Evolutionary conservation across 106 monocot genomes (phyloP).

Genomic region (Triglochin maritima): DNA sequence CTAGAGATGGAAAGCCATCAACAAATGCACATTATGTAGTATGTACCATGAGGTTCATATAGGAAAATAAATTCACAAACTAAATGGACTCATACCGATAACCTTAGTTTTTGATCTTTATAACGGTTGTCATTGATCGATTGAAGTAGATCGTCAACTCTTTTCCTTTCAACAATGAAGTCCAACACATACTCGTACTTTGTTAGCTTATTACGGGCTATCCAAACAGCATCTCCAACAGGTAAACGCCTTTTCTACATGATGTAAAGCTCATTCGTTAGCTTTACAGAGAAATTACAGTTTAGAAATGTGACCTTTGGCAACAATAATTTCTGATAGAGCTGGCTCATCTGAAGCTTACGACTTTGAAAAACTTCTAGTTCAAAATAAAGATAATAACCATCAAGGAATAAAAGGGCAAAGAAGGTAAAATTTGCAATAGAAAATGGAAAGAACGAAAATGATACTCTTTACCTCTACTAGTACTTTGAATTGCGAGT

Average conservation of each 20-base stretch:
- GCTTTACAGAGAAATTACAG: too few species aligned
- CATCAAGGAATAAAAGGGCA: neutral
- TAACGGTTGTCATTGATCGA: constrained; percentile 92
- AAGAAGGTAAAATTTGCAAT: neutral
- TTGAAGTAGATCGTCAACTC: constrained; percentile 64
- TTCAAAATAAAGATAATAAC: neutral
- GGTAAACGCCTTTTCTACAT: constrained; percentile 73
- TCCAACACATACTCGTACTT: constrained; percentile 84
- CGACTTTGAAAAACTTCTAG: neutral
- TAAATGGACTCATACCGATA: constrained; percentile 37
- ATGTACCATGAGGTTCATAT: too few species aligned
- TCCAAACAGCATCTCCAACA: constrained; percentile 94
- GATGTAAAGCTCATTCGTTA: neutral
- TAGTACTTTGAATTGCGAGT: constrained; percentile 52
- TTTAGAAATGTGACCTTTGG: too few species aligned
- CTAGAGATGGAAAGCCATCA: too few species aligned
- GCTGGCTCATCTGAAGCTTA: too few species aligned
- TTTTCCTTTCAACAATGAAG: constrained; percentile 97
- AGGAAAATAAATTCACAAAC: too few species aligned
- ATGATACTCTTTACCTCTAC: constrained; percentile 52
- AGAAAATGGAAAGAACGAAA: neutral
- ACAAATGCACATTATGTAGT: too few species aligned
- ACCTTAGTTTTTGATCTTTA: constrained; percentile 83
- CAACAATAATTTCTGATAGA: too few species aligned
- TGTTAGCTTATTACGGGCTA: constrained; percentile 42